Conservation (phyloP, 202 grass and related monocot genomes). For the Setaria viridis region DNA sequence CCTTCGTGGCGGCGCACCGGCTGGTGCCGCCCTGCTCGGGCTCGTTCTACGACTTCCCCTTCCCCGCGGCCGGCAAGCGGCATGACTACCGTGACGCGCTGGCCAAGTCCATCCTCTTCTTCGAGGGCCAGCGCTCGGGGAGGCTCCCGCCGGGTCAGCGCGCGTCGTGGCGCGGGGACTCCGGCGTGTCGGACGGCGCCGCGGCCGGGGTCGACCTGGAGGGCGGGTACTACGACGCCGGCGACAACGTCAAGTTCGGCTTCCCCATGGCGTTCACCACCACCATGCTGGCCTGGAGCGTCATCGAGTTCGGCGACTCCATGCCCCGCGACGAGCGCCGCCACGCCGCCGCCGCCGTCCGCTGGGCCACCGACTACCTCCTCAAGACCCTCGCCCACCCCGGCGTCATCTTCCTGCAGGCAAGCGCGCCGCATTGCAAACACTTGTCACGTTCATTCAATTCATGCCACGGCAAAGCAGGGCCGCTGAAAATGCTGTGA, state of each 20-base stretch:
- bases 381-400: conserved; percentile 82
- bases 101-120: conserved; percentile 69
- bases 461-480: not conserved
- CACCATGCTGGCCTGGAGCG: conserved; percentile 92
- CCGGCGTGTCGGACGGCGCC: conserved; percentile 61
- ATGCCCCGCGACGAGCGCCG: conserved; percentile 67
- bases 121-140: conserved; percentile 68
- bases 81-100: conserved; percentile 69
- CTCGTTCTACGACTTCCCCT: not conserved
- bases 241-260: conserved; percentile 95
- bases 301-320: conserved; percentile 78
- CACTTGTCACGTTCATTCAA: not conserved
- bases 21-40: conserved; percentile 42
- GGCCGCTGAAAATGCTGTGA: not conserved
- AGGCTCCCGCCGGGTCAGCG: conserved; percentile 57
- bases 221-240: conserved; percentile 92
- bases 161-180: conserved; percentile 70
- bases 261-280: conserved; percentile 96
- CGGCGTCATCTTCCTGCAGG: conserved; percentile 82
- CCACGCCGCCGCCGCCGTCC: conserved; percentile 65
- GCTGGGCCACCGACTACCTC: conserved; percentile 92
- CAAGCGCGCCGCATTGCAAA: conserved; percentile 14
- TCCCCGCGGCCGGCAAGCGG: not conserved
- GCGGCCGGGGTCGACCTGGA: conserved; percentile 74
- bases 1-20: conserved; percentile 10